Base-by-base conservation (phyloP, 2,329 filamentous ascomycete species). In the Amauroascus verrucosus region DNA sequence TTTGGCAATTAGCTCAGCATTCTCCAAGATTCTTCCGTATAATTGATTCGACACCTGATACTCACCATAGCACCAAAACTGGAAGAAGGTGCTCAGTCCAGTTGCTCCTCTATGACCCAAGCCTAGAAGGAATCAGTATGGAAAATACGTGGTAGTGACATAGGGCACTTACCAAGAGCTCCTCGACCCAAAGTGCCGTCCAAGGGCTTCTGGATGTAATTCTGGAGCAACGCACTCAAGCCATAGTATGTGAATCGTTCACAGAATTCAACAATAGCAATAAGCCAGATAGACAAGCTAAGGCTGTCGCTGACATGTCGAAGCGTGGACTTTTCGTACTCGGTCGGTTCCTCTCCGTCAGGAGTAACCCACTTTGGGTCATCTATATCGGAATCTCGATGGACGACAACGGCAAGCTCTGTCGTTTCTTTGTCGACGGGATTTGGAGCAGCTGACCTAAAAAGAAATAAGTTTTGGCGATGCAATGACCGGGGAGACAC, bases 161-260 rank as follows among this genome's bases (percentile, higher is more conserved):
- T 7, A n/a, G 20, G 14, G 18, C 9, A 18, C 41, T 14, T 30
- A 54, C 53, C 53, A 3, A 72, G 64, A 5, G 68, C 68, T 62
- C 71, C 69, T 51, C 64, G 64, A 40, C 67, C 67, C 47, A 64
- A n/a, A 38, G 64, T 69, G 32, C 67, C 67, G 54, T 71, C 65
- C 11, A 67, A 60, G 22, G 69, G 67, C 53, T 62, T 68, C 51
- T 71, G 64, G 59, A 78, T 72, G 61, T 79, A 80, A 64, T 80
- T 80, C 59, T 79, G 76, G 63, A 78, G 77, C 26, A 77, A 63
- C 53, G 76, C 76, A 47, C 71, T 72, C 50, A 75, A 70, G 56
- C 76, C 76, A 56, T 79, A 79, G 68, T 75, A 79, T 56, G 77
- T 75, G 68, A 81, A 81, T 50, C 79, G 76, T 63, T 81, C 78